Conservation (phyloP, 257 asterid genomes). For the Ehretia macrophylla region DNA sequence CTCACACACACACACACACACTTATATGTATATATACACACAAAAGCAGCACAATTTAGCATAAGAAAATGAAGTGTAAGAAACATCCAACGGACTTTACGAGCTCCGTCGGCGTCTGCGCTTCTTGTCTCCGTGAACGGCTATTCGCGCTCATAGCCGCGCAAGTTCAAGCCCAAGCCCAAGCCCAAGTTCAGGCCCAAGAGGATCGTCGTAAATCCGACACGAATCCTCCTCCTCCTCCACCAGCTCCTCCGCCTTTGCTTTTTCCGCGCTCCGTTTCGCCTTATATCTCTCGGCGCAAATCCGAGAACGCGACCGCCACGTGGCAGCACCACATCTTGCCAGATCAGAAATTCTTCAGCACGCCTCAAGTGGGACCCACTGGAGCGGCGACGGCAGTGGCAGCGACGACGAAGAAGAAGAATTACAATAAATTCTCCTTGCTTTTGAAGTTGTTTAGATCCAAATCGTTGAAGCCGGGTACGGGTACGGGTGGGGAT, state of each 20-base stretch:
- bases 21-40: too few relatives aligned
- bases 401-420: slow-evolving; percentile 13
- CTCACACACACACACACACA: too few relatives aligned
- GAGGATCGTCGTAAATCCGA: slow-evolving; percentile 42
- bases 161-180: slow-evolving; percentile 36
- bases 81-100: slow-evolving; percentile 57
- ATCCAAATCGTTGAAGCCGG: slow-evolving; percentile 31
- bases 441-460: slow-evolving; percentile 27
- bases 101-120: slow-evolving; percentile 78
- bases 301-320: slow-evolving; percentile 29
- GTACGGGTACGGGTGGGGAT: slow-evolving; percentile 27
- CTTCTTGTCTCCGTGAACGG: slow-evolving; percentile 86
- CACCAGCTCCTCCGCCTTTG: slow-evolving; percentile 19
- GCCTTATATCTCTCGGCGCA: slow-evolving; percentile 47
- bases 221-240: slow-evolving; percentile 27
- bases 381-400: not conserved
- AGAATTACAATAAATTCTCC: slow-evolving; percentile 12
- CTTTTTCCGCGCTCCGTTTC: slow-evolving; percentile 56
- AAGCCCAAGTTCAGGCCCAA: slow-evolving; percentile 7
- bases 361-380: slow-evolving; percentile 48
- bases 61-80: slow-evolving; percentile 58
- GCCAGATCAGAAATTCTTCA: slow-evolving; percentile 36
- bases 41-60: not conserved
- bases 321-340: slow-evolving; percentile 19
- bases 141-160: slow-evolving; percentile 56